Evolutionary conservation across 2,329 filamentous ascomycete species (phyloP).

Genomic region (Colletotrichum lindemuthianum): DNA sequence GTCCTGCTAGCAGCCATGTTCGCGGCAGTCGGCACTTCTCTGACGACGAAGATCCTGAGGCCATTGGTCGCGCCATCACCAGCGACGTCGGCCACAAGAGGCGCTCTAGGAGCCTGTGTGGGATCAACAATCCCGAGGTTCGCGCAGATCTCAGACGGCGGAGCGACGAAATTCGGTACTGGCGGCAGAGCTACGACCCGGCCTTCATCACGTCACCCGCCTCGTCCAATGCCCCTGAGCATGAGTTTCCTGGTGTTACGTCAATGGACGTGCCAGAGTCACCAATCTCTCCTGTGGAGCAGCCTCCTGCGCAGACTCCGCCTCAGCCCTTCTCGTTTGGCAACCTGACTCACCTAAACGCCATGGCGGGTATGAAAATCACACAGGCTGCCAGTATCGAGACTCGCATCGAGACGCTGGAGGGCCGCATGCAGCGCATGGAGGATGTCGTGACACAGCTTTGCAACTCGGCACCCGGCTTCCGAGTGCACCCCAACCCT

Average conservation of each 20-base stretch:
- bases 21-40: slow-evolving; percentile 53
- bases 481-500: slow-evolving; percentile 45
- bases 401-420: slow-evolving; percentile 61
- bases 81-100: slow-evolving; percentile 63
- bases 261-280: slow-evolving; percentile 47
- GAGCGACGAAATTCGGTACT: slow-evolving; percentile 72
- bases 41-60: slow-evolving; percentile 56
- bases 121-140: slow-evolving; percentile 23
- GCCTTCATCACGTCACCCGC: slow-evolving; percentile 59
- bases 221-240: slow-evolving; percentile 57
- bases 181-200: slow-evolving; percentile 69
- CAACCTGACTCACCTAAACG: slow-evolving; percentile 55
- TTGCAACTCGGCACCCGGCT: slow-evolving; percentile 56
- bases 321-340: slow-evolving; percentile 67
- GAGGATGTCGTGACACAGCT: slow-evolving; percentile 64
- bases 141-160: slow-evolving; percentile 54
- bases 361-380: slow-evolving; percentile 66
- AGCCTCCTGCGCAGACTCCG: slow-evolving; percentile 47
- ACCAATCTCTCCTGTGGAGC: slow-evolving; percentile 41
- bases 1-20: slow-evolving; percentile 69
- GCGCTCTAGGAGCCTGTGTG: slow-evolving; percentile 67
- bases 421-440: slow-evolving; percentile 61
- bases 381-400: slow-evolving; percentile 65
- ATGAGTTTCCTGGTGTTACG: slow-evolving; percentile 43
- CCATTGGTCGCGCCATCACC: slow-evolving; percentile 71